These are phyloP conservation scores for Spongospora subterranea DNA, from an alignment of 208 protist genomes.

Conservation along the genomic window DNA sequence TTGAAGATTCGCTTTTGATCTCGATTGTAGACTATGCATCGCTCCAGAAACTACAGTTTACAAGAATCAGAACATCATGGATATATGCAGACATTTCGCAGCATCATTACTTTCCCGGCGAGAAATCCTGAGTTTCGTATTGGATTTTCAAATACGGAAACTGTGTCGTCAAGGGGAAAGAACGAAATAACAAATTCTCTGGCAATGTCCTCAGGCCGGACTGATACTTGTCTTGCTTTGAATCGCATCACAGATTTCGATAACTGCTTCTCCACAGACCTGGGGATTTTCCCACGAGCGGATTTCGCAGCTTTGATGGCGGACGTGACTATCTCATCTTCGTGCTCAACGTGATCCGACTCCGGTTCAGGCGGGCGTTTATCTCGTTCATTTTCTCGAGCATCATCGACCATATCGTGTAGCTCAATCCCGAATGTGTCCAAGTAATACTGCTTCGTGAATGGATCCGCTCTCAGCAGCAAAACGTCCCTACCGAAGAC, in stretches of 20 bases:
- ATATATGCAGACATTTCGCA: too few relatives aligned
- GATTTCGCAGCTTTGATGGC: constrained; percentile 58
- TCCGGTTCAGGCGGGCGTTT: constrained; percentile 55
- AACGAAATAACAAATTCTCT: constrained; percentile 65
- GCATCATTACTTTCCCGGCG: constrained; percentile 57
- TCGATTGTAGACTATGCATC: constrained; percentile 61
- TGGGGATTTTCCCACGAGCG: constrained; percentile 32
- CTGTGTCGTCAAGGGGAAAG: constrained; percentile 61
- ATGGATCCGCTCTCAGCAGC: background rate
- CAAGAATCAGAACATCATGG: background rate
- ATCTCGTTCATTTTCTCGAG: background rate
- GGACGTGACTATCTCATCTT: constrained; percentile 46
- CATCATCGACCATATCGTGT: background rate
- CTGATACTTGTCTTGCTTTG: constrained; percentile 40
- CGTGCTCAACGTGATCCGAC: background rate
- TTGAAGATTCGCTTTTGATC: constrained; percentile 51
- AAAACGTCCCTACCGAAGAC: constrained; percentile 13
- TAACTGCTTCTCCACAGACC: constrained; percentile 14
- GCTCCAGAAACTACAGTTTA: constrained; percentile 60
- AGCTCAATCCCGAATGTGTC: constrained; percentile 4
- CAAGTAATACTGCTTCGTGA: constrained; percentile 18
- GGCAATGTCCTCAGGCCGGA: constrained; percentile 55
- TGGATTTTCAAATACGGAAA: constrained; percentile 62
- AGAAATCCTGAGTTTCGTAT: constrained; percentile 66
- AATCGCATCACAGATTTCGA: constrained; percentile 58